A percentile compares a stretch with the other conserved stretches of the same genome.
These are phyloP conservation scores for Saccharum hybrid DNA, from an alignment of 202 grass and related monocot species.

Conservation along the genomic window DNA sequence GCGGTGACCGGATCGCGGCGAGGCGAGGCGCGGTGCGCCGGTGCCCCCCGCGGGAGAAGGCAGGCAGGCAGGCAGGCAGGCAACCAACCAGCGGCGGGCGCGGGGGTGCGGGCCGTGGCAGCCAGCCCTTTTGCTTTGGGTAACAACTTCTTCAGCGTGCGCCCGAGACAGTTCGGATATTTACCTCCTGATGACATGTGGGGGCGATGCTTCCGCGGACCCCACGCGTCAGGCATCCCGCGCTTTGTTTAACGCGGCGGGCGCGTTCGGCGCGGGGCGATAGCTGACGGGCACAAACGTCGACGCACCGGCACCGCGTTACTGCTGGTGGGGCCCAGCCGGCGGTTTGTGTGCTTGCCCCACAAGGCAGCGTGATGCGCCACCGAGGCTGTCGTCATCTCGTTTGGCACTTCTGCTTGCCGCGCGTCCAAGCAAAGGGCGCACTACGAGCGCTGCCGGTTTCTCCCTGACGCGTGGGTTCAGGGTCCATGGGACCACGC, in stretches of 20 bases:
- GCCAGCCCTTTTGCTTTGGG: constrained; percentile 15
- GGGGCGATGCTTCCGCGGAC: background rate
- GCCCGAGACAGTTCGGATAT: constrained; percentile 21
- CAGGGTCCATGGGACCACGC: rapidly evolving
- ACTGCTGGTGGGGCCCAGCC: background rate
- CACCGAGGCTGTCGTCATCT: background rate
- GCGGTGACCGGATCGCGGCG: constrained; percentile 47
- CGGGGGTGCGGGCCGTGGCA: constrained; percentile 23
- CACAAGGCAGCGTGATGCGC: constrained; percentile 35
- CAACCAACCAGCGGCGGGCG: constrained; percentile 33
- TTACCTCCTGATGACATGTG: background rate
- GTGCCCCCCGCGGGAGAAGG: constrained; percentile 25
- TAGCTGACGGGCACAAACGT: background rate
- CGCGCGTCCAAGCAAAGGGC: constrained; percentile 36
- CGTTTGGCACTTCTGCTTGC: constrained; percentile 16
- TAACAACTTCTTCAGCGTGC: background rate
- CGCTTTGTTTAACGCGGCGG: background rate
- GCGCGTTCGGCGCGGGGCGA: constrained; percentile 31
- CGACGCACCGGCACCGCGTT: background rate
- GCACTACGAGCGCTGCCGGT: no score
- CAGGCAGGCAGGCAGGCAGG: constrained; percentile 22
- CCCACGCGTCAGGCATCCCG: background rate
- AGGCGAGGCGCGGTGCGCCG: constrained; percentile 12
- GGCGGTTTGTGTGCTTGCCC: background rate
- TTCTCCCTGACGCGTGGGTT: constrained; percentile 9